These are phyloP conservation scores for Sclerotinia minor DNA, from an alignment of 2,329 filamentous ascomycete species.

Conservation along the genomic window DNA sequence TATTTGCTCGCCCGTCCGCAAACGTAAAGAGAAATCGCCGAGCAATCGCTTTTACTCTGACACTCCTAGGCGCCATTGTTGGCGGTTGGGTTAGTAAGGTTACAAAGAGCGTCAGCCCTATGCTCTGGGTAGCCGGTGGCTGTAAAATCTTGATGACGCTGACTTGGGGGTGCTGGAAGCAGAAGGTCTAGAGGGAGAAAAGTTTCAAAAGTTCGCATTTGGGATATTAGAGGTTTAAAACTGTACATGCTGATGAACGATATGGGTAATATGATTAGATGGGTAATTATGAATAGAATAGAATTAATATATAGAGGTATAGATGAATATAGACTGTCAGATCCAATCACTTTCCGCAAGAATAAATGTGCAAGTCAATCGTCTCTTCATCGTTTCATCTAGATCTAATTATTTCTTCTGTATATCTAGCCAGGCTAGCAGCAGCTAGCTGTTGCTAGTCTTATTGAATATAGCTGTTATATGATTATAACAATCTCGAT, in stretches of 20 bases:
- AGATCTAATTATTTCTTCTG: background rate
- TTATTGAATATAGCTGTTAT: background rate
- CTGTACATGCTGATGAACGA: background rate
- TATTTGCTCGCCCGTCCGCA: constrained; percentile 43
- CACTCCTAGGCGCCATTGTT: constrained; percentile 51
- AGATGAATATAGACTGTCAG: constrained; percentile 4
- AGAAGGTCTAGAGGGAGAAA: background rate
- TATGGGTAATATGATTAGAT: background rate
- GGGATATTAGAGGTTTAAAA: background rate
- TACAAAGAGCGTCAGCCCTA: constrained; percentile 47
- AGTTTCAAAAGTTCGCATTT: background rate
- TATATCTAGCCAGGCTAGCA: background rate
- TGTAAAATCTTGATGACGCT: constrained; percentile 56
- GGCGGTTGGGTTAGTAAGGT: constrained; percentile 50
- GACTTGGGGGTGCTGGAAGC: constrained; percentile 48
- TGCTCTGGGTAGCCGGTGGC: constrained; percentile 43
- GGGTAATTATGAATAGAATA: background rate
- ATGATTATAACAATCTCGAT: background rate
- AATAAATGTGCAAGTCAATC: background rate
- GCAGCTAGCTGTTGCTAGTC: background rate
- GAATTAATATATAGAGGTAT: background rate
- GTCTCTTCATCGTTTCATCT: background rate
- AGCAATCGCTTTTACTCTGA: constrained; percentile 49
- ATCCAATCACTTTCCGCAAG: background rate
- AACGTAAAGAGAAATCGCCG: constrained; percentile 54